A percentile compares a stretch with the other conserved stretches of the same genome.
phyloP scores from a whole-genome alignment of 176 grass and related monocot genomes.

The Alopecurus myosuroides region DNA sequence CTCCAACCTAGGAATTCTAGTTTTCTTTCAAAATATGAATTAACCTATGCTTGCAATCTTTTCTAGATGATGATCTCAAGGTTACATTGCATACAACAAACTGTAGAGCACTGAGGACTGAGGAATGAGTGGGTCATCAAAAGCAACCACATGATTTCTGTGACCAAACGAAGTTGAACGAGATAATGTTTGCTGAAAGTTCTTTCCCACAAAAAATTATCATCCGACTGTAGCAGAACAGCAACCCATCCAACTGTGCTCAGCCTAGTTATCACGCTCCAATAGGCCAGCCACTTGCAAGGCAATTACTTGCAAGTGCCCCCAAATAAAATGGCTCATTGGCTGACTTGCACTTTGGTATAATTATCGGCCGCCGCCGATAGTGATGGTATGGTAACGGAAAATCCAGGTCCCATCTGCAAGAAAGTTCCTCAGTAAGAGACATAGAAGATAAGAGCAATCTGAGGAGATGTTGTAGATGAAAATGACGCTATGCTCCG shows the following conservation, averaged over 20 bases:
- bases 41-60: background rate
- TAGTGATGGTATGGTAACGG: constrained; percentile 83
- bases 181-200: constrained; percentile 3
- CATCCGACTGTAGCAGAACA: constrained; percentile 8
- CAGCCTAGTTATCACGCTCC: background rate
- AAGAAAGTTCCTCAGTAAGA: constrained; percentile 23
- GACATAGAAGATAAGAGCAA: background rate
- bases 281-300: constrained; percentile 8
- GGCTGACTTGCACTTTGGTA: constrained; percentile 65
- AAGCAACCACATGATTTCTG: background rate
- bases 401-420: constrained; percentile 97
- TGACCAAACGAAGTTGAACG: background rate
- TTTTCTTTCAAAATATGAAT: background rate
- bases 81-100: constrained; percentile 41
- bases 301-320: background rate
- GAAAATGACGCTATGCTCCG: too few species aligned
- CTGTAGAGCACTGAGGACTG: background rate
- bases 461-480: background rate
- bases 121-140: background rate
- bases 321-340: constrained; percentile 4
- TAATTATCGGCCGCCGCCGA: constrained; percentile 77
- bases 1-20: background rate
- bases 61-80: background rate
- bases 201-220: constrained; percentile 23
- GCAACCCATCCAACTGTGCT: background rate